Evolutionary conservation across 2,329 filamentous ascomycete genomes (phyloP).

Genomic region (Cercospora sp.): DNA sequence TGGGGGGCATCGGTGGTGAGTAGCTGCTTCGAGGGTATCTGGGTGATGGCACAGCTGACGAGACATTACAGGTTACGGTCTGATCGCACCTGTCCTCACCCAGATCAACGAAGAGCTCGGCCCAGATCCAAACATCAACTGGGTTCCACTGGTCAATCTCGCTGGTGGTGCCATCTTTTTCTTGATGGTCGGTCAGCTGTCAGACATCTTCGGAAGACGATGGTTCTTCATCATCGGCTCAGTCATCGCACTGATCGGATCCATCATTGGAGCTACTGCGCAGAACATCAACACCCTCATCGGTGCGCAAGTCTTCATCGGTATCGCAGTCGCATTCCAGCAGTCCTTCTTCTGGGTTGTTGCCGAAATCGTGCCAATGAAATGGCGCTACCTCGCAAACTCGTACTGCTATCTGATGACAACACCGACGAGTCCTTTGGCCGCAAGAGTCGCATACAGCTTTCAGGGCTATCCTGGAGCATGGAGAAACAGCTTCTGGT

Average conservation of each 20-base stretch:
- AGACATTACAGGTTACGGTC: constrained; percentile 25
- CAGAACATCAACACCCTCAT: constrained; percentile 34
- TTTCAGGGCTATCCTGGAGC: constrained; percentile 29
- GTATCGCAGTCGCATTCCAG: constrained; percentile 43
- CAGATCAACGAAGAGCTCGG: constrained; percentile 44
- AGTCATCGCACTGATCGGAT: constrained; percentile 39
- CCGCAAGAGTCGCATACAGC: constrained; percentile 29
- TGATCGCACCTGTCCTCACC: constrained; percentile 30
- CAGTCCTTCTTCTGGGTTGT: constrained; percentile 44
- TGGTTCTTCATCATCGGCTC: constrained; percentile 42
- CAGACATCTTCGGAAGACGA: constrained; percentile 44
- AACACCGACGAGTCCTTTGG: constrained; percentile 30
- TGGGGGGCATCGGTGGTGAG: constrained; percentile 33
- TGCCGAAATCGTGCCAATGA: constrained; percentile 43
- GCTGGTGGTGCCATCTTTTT: constrained; percentile 42
- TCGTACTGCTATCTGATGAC: constrained; percentile 33
- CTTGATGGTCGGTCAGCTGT: constrained; percentile 41
- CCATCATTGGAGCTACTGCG: constrained; percentile 40
- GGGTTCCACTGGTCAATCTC: constrained; percentile 42
- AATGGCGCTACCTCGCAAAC: constrained; percentile 32
- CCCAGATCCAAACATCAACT: constrained; percentile 43
- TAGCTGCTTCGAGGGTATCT: neutral
- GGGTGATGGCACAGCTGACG: neutral
- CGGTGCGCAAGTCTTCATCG: constrained; percentile 39
- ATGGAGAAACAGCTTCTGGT: constrained; percentile 34